phyloP scores from a whole-genome alignment of 192 early-diverging fungal species.

The Backusella circina region DNA sequence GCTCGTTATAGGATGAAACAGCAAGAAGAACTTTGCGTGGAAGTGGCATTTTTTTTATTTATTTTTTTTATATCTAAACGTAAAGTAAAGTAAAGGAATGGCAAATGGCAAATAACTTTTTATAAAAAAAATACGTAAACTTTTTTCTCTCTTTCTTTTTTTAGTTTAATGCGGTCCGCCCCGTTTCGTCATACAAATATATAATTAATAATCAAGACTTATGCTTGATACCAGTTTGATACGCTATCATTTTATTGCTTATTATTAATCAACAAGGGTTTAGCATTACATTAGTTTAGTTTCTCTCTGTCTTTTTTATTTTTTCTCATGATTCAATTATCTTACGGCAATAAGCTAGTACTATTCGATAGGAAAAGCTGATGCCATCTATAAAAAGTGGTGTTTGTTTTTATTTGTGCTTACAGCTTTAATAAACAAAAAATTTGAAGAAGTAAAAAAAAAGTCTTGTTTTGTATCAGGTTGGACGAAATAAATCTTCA shows the following conservation, averaged over 20 bases:
- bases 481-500: not conserved
- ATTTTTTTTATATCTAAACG: not conserved
- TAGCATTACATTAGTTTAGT: too few relatives aligned
- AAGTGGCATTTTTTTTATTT: slow-evolving; percentile 11
- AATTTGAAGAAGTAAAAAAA: too few relatives aligned
- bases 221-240: not conserved
- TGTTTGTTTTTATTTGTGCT: too few relatives aligned
- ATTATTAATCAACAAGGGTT: not conserved
- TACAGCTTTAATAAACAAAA: too few relatives aligned
- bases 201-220: not conserved
- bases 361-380: too few relatives aligned
- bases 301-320: too few relatives aligned
- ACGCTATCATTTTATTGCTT: too few relatives aligned
- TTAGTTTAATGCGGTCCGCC: not conserved
- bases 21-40: slow-evolving; percentile 48
- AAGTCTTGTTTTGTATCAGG: not conserved
- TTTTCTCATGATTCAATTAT: too few relatives aligned
- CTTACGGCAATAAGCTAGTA: too few relatives aligned
- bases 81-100: not conserved
- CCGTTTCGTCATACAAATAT: not conserved
- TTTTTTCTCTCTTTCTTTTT: not conserved
- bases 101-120: not conserved
- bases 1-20: slow-evolving; percentile 46
- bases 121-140: not conserved
- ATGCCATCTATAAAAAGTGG: too few relatives aligned